Conservation (phyloP, 1,284 basidiomycete species). For the Ustilago loliicola region DNA sequence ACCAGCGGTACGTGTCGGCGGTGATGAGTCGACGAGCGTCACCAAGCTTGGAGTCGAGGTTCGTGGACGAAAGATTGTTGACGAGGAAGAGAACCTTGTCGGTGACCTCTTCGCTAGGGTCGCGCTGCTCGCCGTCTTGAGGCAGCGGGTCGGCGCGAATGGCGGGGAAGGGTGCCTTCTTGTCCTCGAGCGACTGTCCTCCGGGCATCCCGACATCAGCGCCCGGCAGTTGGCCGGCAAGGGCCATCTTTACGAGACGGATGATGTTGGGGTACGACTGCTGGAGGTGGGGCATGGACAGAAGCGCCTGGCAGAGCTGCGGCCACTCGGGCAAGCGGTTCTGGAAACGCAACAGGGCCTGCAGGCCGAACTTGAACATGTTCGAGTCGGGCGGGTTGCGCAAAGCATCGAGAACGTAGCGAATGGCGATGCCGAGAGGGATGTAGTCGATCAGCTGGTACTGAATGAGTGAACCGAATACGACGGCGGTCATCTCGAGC, state of each 20-base stretch:
- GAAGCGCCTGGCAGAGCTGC: slow-evolving; percentile 88
- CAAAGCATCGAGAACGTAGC: slow-evolving; percentile 94
- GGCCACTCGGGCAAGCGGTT: slow-evolving; percentile 91
- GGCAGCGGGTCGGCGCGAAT: slow-evolving; percentile 71
- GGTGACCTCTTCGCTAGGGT: slow-evolving; percentile 86
- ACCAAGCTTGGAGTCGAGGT: slow-evolving; percentile 80
- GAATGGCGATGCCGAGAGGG: slow-evolving; percentile 94
- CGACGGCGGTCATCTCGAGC: slow-evolving; percentile 92
- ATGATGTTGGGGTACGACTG: slow-evolving; percentile 89
- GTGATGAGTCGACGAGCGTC: slow-evolving; percentile 59
- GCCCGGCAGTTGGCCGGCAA: slow-evolving; percentile 44
- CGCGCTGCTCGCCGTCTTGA: slow-evolving; percentile 64
- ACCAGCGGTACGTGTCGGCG: slow-evolving; percentile 78
- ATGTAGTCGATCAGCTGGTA: slow-evolving; percentile 93
- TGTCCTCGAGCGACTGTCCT: slow-evolving; percentile 47
- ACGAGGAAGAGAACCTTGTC: slow-evolving; percentile 98
- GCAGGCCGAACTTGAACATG: slow-evolving; percentile 94
- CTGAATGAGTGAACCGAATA: slow-evolving; percentile 97
- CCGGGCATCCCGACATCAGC: slow-evolving; percentile 39
- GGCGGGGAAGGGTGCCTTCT: slow-evolving; percentile 72
- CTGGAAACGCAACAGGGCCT: slow-evolving; percentile 90
- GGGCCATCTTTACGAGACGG: slow-evolving; percentile 56
- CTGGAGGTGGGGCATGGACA: slow-evolving; percentile 86
- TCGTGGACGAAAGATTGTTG: slow-evolving; percentile 95
- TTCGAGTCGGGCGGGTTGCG: slow-evolving; percentile 83